Conservation (phyloP, 805 yeast species). For the Barnettozyma siamensis region DNA sequence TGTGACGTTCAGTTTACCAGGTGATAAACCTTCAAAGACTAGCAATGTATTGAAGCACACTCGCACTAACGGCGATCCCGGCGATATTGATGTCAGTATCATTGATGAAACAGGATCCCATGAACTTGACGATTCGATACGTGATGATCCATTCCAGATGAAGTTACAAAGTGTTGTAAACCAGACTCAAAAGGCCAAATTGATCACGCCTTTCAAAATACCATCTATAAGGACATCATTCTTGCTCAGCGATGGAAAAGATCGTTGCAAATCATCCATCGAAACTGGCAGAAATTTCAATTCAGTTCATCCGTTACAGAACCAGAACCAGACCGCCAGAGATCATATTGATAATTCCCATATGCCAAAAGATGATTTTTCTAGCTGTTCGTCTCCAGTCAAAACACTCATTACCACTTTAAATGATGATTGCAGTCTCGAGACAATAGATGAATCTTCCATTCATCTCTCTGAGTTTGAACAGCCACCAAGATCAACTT, state of each 20-base stretch:
- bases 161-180: conserved; percentile 8
- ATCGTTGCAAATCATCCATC: too few species aligned
- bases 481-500: conserved; percentile 23
- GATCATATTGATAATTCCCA: too few species aligned
- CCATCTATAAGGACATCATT: neutral
- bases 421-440: neutral
- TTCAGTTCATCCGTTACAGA: too few species aligned
- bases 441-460: conserved; percentile 9
- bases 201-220: neutral
- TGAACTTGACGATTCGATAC: conserved; percentile 3
- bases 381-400: neutral
- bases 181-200: neutral
- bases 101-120: too few species aligned
- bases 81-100: too few species aligned
- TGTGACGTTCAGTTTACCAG: conserved; percentile 9
- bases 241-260: neutral
- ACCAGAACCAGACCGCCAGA: too few species aligned
- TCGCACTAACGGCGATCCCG: too few species aligned
- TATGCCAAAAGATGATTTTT: too few species aligned
- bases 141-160: conserved; percentile 13
- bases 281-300: too few species aligned
- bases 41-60: too few species aligned
- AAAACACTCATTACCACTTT: neutral
- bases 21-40: conserved; percentile 2
- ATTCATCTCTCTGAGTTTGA: conserved; percentile 24